Percentiles rank a stretch among this genome's conserved stretches.
These are phyloP conservation scores for Monascus ruber DNA, from an alignment of 2,329 filamentous ascomycete species.

Conservation along the genomic window DNA sequence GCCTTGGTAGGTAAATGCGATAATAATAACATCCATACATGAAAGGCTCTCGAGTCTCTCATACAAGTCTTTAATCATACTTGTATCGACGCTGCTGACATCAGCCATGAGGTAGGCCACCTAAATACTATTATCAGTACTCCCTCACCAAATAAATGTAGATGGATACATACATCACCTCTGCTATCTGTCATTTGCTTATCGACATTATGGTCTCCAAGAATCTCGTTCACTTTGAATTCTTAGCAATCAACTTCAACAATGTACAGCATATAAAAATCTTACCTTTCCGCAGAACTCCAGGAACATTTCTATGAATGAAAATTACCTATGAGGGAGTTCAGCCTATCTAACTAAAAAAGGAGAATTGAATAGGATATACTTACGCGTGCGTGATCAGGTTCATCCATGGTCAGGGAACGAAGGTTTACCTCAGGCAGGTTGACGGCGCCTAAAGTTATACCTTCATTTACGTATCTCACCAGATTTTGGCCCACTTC, in stretches of 20 bases:
- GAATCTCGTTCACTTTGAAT: slow-evolving; percentile 73
- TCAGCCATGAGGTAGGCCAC: slow-evolving; percentile 97
- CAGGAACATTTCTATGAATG: slow-evolving; percentile 92
- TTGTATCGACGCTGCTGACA: slow-evolving; percentile 71
- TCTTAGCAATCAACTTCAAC: not conserved
- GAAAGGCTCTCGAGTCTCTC: slow-evolving; percentile 69
- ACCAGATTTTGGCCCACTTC: slow-evolving; percentile 84
- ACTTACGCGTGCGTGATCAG: slow-evolving; percentile 69
- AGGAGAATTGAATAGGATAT: not conserved
- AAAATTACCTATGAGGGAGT: slow-evolving; percentile 58
- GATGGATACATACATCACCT: slow-evolving; percentile 55
- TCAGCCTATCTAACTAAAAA: slow-evolving; percentile 5
- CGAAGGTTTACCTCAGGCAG: slow-evolving; percentile 89
- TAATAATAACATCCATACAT: slow-evolving; percentile 45
- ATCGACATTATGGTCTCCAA: slow-evolving; percentile 93
- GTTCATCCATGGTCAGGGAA: slow-evolving; percentile 79
- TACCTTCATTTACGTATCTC: slow-evolving; percentile 90
- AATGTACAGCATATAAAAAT: not conserved
- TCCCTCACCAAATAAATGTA: too few relatives aligned
- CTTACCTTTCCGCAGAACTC: slow-evolving; percentile 73
- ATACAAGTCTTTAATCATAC: slow-evolving; percentile 76
- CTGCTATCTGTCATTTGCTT: slow-evolving; percentile 96
- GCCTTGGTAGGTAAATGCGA: not conserved
- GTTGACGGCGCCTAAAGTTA: slow-evolving; percentile 86
- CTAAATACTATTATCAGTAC: slow-evolving; percentile 25